Conservation (phyloP, 306 rosid species). For the Sesbania bispinosa region DNA sequence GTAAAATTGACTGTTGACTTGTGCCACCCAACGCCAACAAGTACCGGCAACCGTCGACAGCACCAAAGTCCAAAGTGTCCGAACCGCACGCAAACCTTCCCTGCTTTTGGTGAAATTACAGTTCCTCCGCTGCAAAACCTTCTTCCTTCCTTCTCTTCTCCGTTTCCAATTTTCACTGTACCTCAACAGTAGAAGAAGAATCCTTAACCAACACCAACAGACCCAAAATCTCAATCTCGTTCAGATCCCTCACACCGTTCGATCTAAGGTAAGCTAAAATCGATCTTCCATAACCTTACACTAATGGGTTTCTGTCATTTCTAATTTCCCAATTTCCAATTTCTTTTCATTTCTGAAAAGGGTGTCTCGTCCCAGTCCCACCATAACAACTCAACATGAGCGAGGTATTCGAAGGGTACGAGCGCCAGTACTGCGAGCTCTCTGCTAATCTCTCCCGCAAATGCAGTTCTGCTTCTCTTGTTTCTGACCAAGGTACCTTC, state of each 20-base stretch:
- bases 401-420: slow-evolving; percentile 81
- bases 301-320: neutral
- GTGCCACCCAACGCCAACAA: neutral
- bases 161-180: neutral
- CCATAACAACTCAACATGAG: slow-evolving; percentile 53
- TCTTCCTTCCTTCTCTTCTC: too few relatives aligned
- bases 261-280: slow-evolving; percentile 21
- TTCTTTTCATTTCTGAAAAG: slow-evolving; percentile 4
- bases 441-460: slow-evolving; percentile 80
- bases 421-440: slow-evolving; percentile 92
- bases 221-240: neutral
- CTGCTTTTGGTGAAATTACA: slow-evolving; percentile 13
- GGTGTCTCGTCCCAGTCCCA: neutral
- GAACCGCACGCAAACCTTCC: slow-evolving; percentile 19
- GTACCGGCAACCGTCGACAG: neutral
- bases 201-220: too few relatives aligned
- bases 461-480: slow-evolving; percentile 58
- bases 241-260: too few relatives aligned
- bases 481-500: slow-evolving; percentile 45
- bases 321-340: neutral
- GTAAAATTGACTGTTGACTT: neutral
- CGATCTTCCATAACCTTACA: neutral
- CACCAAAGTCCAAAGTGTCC: neutral
- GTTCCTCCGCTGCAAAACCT: too few relatives aligned
- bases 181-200: neutral